Evolutionary conservation across 2,329 filamentous ascomycete species (phyloP), one percentile per base, ranked within the genome.

Genomic region (Simplicillium aogashimaense): DNA sequence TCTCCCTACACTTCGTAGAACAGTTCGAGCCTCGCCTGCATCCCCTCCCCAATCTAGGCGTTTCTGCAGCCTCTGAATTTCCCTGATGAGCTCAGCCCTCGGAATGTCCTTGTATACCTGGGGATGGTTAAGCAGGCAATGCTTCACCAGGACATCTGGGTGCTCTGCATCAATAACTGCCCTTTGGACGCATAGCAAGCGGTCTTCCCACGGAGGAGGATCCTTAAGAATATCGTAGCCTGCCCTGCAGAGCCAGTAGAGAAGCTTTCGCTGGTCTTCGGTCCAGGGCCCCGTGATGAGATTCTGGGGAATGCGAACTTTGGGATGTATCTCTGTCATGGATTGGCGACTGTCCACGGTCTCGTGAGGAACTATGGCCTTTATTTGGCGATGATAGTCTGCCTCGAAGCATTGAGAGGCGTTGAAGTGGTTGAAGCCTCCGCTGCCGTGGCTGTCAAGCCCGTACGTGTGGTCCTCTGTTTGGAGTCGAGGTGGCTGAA

Each of bases 211-310:
- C 9, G 20, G 20, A 25, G 20, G 20, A 25, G 20, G 20, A 9
- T 25, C 20, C 9, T 25, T 25, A 9, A 25, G 20, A 25, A 25
- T 25, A 9, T 25, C 20, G 20, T 25, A 25, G 20, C 20, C 20
- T 25, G 20, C 20, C 9, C 20, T 25, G 20, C 20, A 25, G 6
- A 25, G 20, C 30, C 30, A 32, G 15, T n/a, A 32, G 5, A 32
- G 12, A 15, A 13, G 30, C 13, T 15, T 13, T 4, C 12, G 15
- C 30, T 32, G 30, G 13, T 32, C 30, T 15, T 32, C 34, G 16
- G 11, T 15, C 64, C 63, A 69, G 1, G 67, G 65, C 0, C 66
- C 65, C 0, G 55, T 59, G 28, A 70, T 42, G 18, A 72, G 58
- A 4, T 44, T 34, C 10, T 55, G 52, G 7, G 68, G 68, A 31